Conservation (phyloP, 768 basidiomycete genomes). For the Dioszegia crocea region DNA sequence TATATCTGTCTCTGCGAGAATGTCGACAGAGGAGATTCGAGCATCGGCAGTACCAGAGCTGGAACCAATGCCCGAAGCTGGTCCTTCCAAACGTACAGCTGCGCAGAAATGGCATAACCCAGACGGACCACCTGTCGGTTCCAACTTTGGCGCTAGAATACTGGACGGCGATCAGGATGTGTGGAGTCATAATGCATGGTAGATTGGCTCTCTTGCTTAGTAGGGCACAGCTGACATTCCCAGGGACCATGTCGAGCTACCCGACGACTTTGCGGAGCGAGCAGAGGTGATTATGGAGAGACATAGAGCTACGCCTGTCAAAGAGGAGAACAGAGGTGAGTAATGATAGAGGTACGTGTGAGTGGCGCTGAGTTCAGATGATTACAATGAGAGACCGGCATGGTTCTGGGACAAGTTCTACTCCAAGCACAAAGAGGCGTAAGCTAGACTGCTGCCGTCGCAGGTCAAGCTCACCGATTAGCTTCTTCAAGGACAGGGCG, state of each 20-base stretch:
- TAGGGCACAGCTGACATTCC: neutral
- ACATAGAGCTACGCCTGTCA: constrained; percentile 70
- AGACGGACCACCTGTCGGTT: constrained; percentile 40
- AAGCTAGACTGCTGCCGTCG: constrained; percentile 6
- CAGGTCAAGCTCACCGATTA: constrained; percentile 41
- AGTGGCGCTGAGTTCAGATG: constrained; percentile 15
- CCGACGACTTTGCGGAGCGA: constrained; percentile 66
- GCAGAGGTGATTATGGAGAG: constrained; percentile 66
- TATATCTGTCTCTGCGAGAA: too few relatives aligned
- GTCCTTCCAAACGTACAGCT: constrained; percentile 17
- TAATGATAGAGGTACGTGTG: neutral
- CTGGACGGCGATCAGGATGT: constrained; percentile 41
- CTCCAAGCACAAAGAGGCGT: constrained; percentile 60
- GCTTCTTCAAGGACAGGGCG: constrained; percentile 92
- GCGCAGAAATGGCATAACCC: constrained; percentile 43
- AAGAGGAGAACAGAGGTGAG: constrained; percentile 64
- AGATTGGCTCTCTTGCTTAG: constrained; percentile 56
- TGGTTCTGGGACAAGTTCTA: constrained; percentile 85
- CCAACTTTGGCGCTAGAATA: constrained; percentile 42
- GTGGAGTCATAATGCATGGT: constrained; percentile 55
- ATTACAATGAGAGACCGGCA: constrained; percentile 45
- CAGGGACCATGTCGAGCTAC: constrained; percentile 51
- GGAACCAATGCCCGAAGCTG: constrained; percentile 8
- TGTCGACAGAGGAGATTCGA: too few relatives aligned
- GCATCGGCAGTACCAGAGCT: too few relatives aligned